Conservation (phyloP, 2,329 filamentous ascomycete genomes). For the Stromatinia cepivora region DNA sequence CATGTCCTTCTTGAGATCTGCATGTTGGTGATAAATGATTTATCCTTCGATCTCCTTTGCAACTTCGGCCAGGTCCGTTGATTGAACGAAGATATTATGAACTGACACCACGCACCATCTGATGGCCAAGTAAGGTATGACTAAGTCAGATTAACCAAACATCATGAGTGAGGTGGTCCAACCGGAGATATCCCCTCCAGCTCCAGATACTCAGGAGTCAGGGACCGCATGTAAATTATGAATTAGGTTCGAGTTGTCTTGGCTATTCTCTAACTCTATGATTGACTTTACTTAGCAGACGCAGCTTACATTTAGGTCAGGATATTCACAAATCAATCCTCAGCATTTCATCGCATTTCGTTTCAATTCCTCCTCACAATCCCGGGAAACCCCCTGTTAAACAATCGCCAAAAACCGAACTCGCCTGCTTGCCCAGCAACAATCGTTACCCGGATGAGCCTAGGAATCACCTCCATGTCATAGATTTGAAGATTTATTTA, state of each 20-base stretch:
- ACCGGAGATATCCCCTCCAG: neutral
- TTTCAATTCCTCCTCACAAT: neutral
- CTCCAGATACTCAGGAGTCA: neutral
- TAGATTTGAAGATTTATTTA: neutral
- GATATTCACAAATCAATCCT: neutral
- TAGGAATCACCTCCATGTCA: neutral
- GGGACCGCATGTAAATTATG: neutral
- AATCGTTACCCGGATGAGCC: neutral
- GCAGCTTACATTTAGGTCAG: neutral
- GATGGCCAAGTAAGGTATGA: neutral
- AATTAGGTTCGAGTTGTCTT: neutral
- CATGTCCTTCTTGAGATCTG: neutral
- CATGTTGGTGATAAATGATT: slow-evolving; percentile 5
- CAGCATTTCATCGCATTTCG: neutral
- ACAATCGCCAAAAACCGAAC: neutral
- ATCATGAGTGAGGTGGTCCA: neutral
- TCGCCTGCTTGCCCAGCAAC: neutral
- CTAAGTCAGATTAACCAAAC: neutral
- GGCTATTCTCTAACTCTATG: neutral
- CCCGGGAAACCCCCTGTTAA: neutral
- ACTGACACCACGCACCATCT: neutral
- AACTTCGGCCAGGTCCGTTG: slow-evolving; percentile 4
- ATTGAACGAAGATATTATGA: neutral
- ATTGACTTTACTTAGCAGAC: neutral
- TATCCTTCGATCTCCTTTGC: neutral